These are phyloP conservation scores for Fusarium pseudonygamai DNA, from an alignment of 2,329 filamentous ascomycete genomes.

Conservation along the genomic window DNA sequence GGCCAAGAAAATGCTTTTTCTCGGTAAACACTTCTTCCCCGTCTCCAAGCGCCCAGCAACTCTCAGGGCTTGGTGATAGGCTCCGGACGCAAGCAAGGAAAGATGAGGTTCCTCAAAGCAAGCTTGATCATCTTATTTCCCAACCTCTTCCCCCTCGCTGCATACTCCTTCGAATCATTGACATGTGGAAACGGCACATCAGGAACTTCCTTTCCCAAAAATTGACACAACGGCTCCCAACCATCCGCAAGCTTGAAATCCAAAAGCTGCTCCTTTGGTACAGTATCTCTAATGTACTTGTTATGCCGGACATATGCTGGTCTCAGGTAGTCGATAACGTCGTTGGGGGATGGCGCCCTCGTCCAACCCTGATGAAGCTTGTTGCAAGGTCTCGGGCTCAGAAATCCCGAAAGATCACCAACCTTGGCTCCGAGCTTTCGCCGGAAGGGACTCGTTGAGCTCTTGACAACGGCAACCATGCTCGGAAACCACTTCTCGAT, in stretches of 20 bases:
- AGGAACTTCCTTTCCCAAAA: slow-evolving; percentile 47
- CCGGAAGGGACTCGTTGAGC: background rate
- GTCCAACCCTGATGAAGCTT: slow-evolving; percentile 25
- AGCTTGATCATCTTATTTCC: background rate
- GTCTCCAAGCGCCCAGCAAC: rapidly evolving
- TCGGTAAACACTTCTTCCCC: no score
- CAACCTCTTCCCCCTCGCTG: background rate
- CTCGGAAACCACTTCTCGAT: slow-evolving; percentile 43
- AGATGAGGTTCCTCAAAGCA: background rate
- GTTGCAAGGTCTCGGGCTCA: background rate
- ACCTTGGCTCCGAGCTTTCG: background rate
- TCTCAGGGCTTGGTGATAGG: background rate
- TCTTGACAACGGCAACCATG: slow-evolving; percentile 11
- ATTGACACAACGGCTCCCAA: slow-evolving; percentile 48
- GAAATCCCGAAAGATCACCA: background rate
- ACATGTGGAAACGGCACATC: slow-evolving; percentile 42
- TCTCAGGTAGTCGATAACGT: slow-evolving; percentile 11
- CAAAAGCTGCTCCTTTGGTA: slow-evolving; percentile 40
- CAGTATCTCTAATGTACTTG: slow-evolving; percentile 34
- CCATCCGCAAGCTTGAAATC: slow-evolving; percentile 44
- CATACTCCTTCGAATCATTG: slow-evolving; percentile 37
- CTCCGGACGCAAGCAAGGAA: background rate
- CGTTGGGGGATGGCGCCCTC: background rate
- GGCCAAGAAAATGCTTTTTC: background rate
- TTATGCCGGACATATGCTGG: slow-evolving; percentile 43